Evolutionary conservation across 192 early-diverging fungal species (phyloP).

Genomic region (Haplosporangium gracile): DNA sequence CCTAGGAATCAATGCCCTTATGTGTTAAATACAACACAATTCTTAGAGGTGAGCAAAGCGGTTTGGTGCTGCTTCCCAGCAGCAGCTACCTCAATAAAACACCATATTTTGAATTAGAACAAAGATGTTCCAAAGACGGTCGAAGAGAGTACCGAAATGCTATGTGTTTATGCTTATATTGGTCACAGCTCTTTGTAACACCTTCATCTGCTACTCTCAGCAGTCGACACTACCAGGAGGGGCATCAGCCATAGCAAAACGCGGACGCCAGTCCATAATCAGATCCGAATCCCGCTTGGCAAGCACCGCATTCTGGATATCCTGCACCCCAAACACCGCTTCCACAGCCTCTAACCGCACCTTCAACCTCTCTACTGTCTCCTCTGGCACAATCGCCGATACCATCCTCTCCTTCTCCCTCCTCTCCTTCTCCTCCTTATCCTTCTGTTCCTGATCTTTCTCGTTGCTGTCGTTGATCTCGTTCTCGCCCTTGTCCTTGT

Average conservation of each 20-base stretch:
- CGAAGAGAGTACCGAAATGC: too few species aligned
- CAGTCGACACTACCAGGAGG: background rate
- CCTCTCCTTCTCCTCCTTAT: background rate
- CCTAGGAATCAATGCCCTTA: too few species aligned
- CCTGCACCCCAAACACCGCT: conserved; percentile 33
- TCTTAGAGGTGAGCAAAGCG: too few species aligned
- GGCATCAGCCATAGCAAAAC: background rate
- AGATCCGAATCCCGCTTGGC: conserved; percentile 13
- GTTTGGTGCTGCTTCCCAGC: too few species aligned
- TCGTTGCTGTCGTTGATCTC: background rate
- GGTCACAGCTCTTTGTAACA: background rate
- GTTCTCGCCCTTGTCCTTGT: background rate
- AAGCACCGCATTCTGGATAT: conserved; percentile 30
- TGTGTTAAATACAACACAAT: too few species aligned
- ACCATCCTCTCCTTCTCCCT: background rate
- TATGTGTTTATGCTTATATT: background rate
- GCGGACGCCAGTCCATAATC: conserved; percentile 19
- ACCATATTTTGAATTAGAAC: too few species aligned
- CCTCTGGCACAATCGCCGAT: background rate
- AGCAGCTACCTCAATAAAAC: too few species aligned
- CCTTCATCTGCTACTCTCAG: background rate
- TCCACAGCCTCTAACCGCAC: conserved; percentile 7
- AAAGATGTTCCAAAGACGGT: too few species aligned
- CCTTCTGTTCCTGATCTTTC: background rate
- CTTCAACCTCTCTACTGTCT: background rate